These are phyloP conservation scores for Metschnikowia gelsemii DNA, from an alignment of 805 yeast species.

Conservation along the genomic window DNA sequence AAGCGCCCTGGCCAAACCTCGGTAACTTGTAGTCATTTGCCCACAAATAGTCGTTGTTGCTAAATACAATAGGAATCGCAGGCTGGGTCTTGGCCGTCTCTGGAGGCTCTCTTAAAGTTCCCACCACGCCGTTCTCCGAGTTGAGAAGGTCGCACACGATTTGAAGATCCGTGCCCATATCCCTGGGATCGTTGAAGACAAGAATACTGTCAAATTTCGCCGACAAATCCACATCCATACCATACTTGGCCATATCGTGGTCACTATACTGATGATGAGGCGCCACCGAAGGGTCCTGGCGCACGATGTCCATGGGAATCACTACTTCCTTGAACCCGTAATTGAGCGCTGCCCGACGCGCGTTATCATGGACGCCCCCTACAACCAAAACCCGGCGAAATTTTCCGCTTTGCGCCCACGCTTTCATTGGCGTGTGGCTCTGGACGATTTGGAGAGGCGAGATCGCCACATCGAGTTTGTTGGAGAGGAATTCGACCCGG, in stretches of 20 bases:
- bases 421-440: slow-evolving; percentile 82
- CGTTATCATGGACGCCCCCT: slow-evolving; percentile 73
- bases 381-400: slow-evolving; percentile 70
- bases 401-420: slow-evolving; percentile 46
- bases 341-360: slow-evolving; percentile 67
- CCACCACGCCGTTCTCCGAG: slow-evolving; percentile 60
- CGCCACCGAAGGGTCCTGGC: slow-evolving; percentile 55
- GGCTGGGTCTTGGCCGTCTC: slow-evolving; percentile 35
- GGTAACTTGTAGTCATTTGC: slow-evolving; percentile 77
- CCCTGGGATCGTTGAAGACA: slow-evolving; percentile 87
- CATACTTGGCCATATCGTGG: slow-evolving; percentile 46
- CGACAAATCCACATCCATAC: slow-evolving; percentile 26
- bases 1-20: slow-evolving; percentile 91
- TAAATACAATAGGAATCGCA: slow-evolving; percentile 69
- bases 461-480: slow-evolving; percentile 45
- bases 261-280: slow-evolving; percentile 62
- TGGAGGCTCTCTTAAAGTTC: slow-evolving; percentile 48
- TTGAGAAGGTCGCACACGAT: slow-evolving; percentile 68
- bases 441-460: slow-evolving; percentile 69
- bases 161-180: slow-evolving; percentile 82
- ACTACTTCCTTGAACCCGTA: slow-evolving; percentile 81
- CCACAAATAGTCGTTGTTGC: slow-evolving; percentile 85
- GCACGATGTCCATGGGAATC: slow-evolving; percentile 69
- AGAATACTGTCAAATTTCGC: slow-evolving; percentile 69
- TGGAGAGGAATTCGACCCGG: slow-evolving; percentile 55